A percentile compares a stretch with the other conserved stretches of the same genome.
Conservation (phyloP, 768 basidiomycete species). For the Tulasnella sp. region DNA sequence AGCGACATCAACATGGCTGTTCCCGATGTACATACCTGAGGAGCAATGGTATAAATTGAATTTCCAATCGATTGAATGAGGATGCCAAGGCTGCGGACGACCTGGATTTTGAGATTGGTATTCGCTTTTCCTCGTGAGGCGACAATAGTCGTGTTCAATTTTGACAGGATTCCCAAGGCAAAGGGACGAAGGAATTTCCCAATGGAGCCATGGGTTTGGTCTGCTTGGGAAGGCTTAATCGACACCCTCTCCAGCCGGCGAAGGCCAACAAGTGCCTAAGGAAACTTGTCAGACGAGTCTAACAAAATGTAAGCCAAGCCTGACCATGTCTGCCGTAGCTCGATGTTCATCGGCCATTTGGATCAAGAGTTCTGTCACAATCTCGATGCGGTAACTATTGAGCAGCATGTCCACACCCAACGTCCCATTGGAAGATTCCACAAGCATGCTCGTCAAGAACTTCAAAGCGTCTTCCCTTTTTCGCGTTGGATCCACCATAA, state of each 20-base stretch:
- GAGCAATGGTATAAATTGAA: conserved; percentile 61
- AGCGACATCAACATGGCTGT: background rate
- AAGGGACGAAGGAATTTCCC: conserved; percentile 54
- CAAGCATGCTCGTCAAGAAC: conserved; percentile 52
- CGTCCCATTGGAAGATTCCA: conserved; percentile 34
- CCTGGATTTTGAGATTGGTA: conserved; percentile 52
- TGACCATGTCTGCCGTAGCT: background rate
- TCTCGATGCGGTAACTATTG: conserved; percentile 50
- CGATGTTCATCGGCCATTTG: conserved; percentile 61
- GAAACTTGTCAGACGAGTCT: conserved; percentile 30
- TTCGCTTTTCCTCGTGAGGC: conserved; percentile 71
- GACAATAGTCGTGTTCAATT: conserved; percentile 76
- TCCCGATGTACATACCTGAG: conserved; percentile 50
- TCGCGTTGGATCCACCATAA: conserved; percentile 42
- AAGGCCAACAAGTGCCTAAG: conserved; percentile 37
- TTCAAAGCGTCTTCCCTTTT: conserved; percentile 46
- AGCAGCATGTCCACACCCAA: conserved; percentile 38
- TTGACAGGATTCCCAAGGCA: conserved; percentile 73
- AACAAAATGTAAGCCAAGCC: conserved; percentile 9
- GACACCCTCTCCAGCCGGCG: conserved; percentile 31
- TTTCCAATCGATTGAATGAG: conserved; percentile 61
- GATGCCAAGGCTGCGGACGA: conserved; percentile 64
- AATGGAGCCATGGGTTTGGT: conserved; percentile 26
- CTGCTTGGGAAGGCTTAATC: conserved; percentile 23
- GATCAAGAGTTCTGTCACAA: conserved; percentile 66